Percentiles rank a stretch among this genome's conserved stretches.
Conservation (phyloP, 306 rosid species). For the Lupinus albus region DNA sequence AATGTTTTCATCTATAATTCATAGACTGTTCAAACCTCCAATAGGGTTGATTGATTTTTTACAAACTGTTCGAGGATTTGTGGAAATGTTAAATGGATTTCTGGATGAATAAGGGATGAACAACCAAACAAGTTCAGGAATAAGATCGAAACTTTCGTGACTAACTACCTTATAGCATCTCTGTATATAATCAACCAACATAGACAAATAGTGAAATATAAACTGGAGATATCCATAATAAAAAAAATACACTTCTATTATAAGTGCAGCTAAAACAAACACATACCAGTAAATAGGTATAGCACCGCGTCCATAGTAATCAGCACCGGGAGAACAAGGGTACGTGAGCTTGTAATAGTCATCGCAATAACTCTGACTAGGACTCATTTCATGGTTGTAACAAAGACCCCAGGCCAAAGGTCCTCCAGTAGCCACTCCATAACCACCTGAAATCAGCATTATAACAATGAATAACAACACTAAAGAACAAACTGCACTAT, state of each 20-base stretch:
- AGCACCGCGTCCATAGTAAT: conserved; percentile 98
- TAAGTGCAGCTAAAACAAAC: not conserved
- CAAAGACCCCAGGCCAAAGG: conserved; percentile 96
- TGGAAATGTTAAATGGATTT: conserved; percentile 8
- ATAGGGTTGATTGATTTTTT: conserved; percentile 2
- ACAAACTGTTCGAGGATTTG: conserved; percentile 1
- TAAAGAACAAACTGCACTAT: not conserved
- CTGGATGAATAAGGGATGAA: not conserved
- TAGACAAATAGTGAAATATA: conserved; percentile 7
- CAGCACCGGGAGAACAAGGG: conserved; percentile 90
- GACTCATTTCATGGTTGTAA: conserved; percentile 95
- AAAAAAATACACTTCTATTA: conserved; percentile 5
- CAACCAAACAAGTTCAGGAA: conserved; percentile 9
- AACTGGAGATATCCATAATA: not conserved
- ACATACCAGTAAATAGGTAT: conserved; percentile 86
- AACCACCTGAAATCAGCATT: conserved; percentile 74
- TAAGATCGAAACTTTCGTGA: not conserved
- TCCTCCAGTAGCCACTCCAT: conserved; percentile 98
- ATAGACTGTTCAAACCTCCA: conserved; percentile 10
- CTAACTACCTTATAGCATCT: conserved; percentile 18
- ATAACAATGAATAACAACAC: conserved; percentile 21
- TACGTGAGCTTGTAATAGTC: conserved; percentile 76
- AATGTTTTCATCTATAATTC: conserved; percentile 3
- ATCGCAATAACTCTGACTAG: conserved; percentile 84
- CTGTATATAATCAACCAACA: not conserved